phyloP scores from a whole-genome alignment of 495 filamentous ascomycete genomes.

The Elaphomyces granulatus region DNA sequence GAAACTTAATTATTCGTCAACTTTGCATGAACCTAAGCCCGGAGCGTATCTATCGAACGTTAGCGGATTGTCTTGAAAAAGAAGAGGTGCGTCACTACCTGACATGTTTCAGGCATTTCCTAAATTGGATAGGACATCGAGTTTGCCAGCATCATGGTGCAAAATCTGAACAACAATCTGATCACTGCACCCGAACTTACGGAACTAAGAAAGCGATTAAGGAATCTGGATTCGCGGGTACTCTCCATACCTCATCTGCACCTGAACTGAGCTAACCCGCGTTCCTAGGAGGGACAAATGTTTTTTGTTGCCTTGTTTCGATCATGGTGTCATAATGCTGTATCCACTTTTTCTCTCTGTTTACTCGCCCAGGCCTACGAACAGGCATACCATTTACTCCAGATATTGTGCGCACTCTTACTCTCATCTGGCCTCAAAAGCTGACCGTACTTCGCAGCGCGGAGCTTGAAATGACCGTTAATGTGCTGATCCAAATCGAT shows the following conservation, averaged over 20 bases:
- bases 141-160: slow-evolving; percentile 99
- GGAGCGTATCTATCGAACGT: slow-evolving; percentile 88
- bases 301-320: slow-evolving; percentile 92
- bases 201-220: slow-evolving; percentile 75
- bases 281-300: slow-evolving; percentile 65
- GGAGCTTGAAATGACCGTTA: slow-evolving; percentile 97
- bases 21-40: slow-evolving; percentile 84
- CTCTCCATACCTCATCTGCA: background rate
- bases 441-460: slow-evolving; percentile 42
- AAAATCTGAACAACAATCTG: slow-evolving; percentile 97
- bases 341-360: slow-evolving; percentile 93
- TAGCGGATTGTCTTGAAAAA: slow-evolving; percentile 94
- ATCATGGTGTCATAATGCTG: slow-evolving; percentile 98
- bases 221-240: slow-evolving; percentile 80
- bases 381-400: slow-evolving; percentile 90
- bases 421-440: background rate
- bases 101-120: background rate
- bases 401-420: slow-evolving; percentile 62
- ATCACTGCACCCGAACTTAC: slow-evolving; percentile 93
- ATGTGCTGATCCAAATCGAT: slow-evolving; percentile 97
- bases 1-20: slow-evolving; percentile 93
- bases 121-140: slow-evolving; percentile 54
- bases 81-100: slow-evolving; percentile 47
- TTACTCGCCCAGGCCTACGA: slow-evolving; percentile 96
- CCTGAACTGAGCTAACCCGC: slow-evolving; percentile 9